phyloP scores from a whole-genome alignment of 176 grass and related monocot species.

The Elymus sibiricus region DNA sequence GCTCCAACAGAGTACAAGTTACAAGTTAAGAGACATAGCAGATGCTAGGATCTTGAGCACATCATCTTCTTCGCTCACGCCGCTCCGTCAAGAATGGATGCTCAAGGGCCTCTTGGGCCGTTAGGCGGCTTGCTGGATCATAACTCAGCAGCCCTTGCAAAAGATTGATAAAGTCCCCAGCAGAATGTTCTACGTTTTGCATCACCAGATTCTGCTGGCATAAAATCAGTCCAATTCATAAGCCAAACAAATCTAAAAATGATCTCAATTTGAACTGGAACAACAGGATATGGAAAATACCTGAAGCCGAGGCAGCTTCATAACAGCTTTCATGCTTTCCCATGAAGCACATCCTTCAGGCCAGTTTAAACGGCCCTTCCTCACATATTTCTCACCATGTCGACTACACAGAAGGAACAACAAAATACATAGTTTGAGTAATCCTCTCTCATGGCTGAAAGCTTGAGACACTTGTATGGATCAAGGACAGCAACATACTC shows the following conservation, averaged over 20 bases:
- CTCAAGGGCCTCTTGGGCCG: conserved; percentile 50
- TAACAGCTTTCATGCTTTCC: conserved; percentile 84
- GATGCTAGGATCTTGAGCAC: neutral
- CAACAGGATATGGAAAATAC: conserved; percentile 16
- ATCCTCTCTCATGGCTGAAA: conserved; percentile 18
- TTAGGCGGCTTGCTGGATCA: conserved; percentile 58
- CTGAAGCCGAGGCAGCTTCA: conserved; percentile 67
- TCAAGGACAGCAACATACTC: conserved; percentile 42
- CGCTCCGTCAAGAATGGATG: conserved; percentile 67
- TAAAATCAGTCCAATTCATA: neutral
- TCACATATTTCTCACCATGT: conserved; percentile 68
- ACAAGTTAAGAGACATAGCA: neutral
- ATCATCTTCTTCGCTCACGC: conserved; percentile 23
- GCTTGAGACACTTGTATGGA: neutral
- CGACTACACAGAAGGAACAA: conserved; percentile 51
- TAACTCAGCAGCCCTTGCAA: conserved; percentile 68
- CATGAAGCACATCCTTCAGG: conserved; percentile 74
- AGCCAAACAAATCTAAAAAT: neutral
- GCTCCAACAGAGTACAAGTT: neutral
- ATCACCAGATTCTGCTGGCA: conserved; percentile 66
- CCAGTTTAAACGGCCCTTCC: conserved; percentile 83
- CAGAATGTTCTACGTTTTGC: conserved; percentile 50
- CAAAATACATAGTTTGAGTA: conserved; percentile 20
- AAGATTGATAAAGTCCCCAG: conserved; percentile 76
- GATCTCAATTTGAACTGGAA: too few species aligned